phyloP scores from a whole-genome alignment of 768 basidiomycete genomes.

The Tylopilus cervinicoccineus region DNA sequence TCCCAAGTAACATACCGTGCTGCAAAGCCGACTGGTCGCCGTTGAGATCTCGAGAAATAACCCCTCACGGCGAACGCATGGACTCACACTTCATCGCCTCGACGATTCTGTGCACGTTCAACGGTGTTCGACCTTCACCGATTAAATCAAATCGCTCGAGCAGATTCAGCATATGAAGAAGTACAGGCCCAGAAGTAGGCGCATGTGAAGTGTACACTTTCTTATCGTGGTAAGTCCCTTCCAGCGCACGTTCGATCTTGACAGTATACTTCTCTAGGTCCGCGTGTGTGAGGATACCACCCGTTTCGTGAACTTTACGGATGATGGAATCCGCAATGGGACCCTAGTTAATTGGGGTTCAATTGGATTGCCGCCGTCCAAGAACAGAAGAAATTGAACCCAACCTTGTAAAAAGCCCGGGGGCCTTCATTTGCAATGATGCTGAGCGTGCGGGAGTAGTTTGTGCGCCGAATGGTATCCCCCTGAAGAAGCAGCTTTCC shows the following conservation, averaged over 20 bases:
- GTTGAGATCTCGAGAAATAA: constrained; percentile 3
- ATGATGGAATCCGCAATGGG: constrained; percentile 78
- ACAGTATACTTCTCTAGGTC: constrained; percentile 74
- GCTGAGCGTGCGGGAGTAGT: constrained; percentile 73
- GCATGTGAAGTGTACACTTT: constrained; percentile 83
- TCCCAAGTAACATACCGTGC: constrained; percentile 40
- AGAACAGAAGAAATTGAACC: constrained; percentile 13
- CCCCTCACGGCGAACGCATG: constrained; percentile 13
- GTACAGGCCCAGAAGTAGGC: constrained; percentile 86
- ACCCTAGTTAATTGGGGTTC: constrained; percentile 44
- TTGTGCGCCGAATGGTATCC: constrained; percentile 65
- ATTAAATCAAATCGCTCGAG: constrained; percentile 68
- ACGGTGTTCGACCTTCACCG: constrained; percentile 46
- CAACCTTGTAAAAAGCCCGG: constrained; percentile 76
- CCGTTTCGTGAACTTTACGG: constrained; percentile 61
- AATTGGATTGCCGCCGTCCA: constrained; percentile 7
- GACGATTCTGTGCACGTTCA: constrained; percentile 75
- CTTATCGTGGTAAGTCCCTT: constrained; percentile 71
- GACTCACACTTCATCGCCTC: constrained; percentile 82
- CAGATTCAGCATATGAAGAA: constrained; percentile 89
- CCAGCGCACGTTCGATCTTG: constrained; percentile 65
- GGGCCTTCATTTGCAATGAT: constrained; percentile 74
- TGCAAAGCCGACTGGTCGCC: constrained; percentile 54
- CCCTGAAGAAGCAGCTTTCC: constrained; percentile 72
- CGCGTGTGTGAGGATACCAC: constrained; percentile 73